Base-by-base conservation (phyloP, 495 filamentous ascomycete genomes). In the Patellaria atrata region DNA sequence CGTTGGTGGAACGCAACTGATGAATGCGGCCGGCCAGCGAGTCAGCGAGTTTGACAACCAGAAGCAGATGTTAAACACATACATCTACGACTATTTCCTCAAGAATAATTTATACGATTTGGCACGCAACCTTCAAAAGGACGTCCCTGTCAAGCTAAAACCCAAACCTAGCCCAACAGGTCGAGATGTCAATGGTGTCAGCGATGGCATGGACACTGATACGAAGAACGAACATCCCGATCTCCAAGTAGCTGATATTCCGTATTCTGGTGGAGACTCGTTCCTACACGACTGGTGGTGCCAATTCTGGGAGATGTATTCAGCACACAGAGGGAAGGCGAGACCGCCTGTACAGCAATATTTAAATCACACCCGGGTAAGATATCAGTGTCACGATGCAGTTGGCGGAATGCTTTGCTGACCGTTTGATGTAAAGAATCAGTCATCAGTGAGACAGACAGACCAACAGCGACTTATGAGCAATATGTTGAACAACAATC, bases 61-160 rank as follows among this genome's bases (percentile, higher is more conserved):
- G 12, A 32, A 27, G 27, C 27, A 32, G 18, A 38, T 39, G 16
- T 73, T 96, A 19, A 91, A 96, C 60, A 93, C 84, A 2, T 93
- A 87, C 54, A 97, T 97, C 40, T 96, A 96, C 64, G 85, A 94
- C 48, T 94, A 96, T 54, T 85, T 97, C 37, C 58, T 93, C 24
- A 79, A 78, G 50, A 77, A 82, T 54, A 68, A 69, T 33, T 77
- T 91, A 65, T 77, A 71, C 47, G 78, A 85, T 33, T 75, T 76
- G 44, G 89, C 89, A 37, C n/a, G n/a, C n/a, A 71, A 77, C 46
- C 67, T 74, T 12, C 61, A 94, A 24, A 56, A 81, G 29, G 77
- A 71, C 31, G 71, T 78, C 17, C 57, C 64, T 22, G 53, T 47
- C 2, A 35, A 61, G 3, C 56, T 77, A 22, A 71, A 71, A 22